Evolutionary conservation across 148 eudicot genomes (phyloP).

Genomic region (Arbutus unedo): DNA sequence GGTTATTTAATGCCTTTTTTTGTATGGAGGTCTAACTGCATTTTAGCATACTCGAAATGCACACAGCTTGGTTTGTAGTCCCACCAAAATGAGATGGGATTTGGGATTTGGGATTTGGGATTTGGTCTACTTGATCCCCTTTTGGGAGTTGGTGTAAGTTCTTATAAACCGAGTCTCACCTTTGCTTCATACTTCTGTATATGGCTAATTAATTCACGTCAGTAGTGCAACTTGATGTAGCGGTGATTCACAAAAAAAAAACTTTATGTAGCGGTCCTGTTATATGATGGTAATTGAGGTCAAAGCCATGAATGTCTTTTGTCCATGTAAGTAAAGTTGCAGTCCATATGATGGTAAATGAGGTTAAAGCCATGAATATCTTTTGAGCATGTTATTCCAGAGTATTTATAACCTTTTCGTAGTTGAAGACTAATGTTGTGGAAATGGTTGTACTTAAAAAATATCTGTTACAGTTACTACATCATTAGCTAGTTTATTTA

Average conservation of each 20-base stretch:
- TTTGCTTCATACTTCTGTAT: not conserved
- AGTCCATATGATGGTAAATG: not conserved
- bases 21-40: not conserved
- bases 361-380: not conserved
- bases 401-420: not conserved
- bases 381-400: not conserved
- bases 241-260: too few species aligned
- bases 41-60: not conserved
- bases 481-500: not conserved
- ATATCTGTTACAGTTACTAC: not conserved
- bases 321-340: too few species aligned
- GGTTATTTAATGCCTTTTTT: not conserved
- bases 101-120: not conserved
- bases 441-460: not conserved
- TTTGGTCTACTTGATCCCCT: conserved; percentile 4
- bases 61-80: not conserved
- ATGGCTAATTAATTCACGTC: not conserved
- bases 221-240: too few species aligned
- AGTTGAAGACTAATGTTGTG: not conserved
- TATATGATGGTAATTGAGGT: too few species aligned
- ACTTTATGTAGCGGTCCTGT: too few species aligned
- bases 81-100: not conserved
- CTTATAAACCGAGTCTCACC: not conserved
- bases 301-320: too few species aligned
- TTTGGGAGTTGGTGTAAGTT: not conserved